Base-by-base conservation (phyloP, 352 stramenopile genomes). In the Blastocystis sp. region DNA sequence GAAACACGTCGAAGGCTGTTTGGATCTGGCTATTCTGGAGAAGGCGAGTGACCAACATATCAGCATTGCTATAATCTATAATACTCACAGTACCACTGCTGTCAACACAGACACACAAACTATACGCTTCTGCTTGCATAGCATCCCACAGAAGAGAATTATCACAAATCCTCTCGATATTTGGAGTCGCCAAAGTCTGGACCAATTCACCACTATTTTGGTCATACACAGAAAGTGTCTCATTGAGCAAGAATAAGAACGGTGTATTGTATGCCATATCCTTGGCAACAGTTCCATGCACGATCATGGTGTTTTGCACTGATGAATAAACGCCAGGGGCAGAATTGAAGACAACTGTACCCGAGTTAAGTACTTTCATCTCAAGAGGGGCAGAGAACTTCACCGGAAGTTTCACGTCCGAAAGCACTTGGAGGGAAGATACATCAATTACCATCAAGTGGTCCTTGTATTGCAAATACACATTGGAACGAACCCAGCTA, bases 381-480 rank as follows among this genome's bases (percentile, higher is more conserved):
- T 46, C 39, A 46, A 46, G 39, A 9, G 56, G 71, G 19, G 71
- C 32, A 9, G 71, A 35, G 27, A 43, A 52, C 49, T 83, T 83
- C 14, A 66, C 21, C 2, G 71, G 11, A 35, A 54, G 42, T 27
- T 67, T 83, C 12, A 66, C 16, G 1, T 51, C 51, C 5, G 46
- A 9, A 4, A 59, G 6, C n/a, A 16, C n/a, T 24, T 35, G 19
- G 51, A 24, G 7, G 24, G 27, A 29, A 24, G 35, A 19, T 12
- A 11, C 21, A 39, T 67, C 29, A 29, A 83, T 27, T 35, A 27
- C 71, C 4, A 65, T 0, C 9, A 83, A 21, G 21, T 29, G 51
- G 27, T 83, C 71, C 29, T 83, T 83, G 27, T 27, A 83, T 24
- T 83, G 71, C 24, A 83, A 39, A 42, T 51, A 66, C 7, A 83